A percentile compares a stretch with the other conserved stretches of the same genome.
Evolutionary conservation across 257 asterid genomes (phyloP).

Genomic region (Solanum habrochaites): DNA sequence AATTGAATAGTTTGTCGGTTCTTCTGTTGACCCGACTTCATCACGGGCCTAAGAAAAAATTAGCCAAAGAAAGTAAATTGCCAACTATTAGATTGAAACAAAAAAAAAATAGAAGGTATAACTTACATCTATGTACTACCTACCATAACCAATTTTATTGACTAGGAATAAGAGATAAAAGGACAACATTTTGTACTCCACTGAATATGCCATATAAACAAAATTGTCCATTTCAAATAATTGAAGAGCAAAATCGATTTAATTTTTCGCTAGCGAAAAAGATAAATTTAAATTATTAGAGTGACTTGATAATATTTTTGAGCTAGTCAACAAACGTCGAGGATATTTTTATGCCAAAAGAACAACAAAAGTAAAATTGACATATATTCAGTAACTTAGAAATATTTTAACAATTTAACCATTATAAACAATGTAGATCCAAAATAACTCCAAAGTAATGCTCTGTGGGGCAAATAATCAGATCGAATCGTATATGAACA

Average conservation of each 20-base stretch:
- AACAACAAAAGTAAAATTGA: background rate
- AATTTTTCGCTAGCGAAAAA: background rate
- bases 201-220: background rate
- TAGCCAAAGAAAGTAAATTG: background rate
- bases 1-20: background rate
- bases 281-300: background rate
- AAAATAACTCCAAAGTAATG: background rate
- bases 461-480: fast-evolving
- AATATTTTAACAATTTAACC: background rate
- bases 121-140: background rate
- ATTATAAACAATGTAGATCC: background rate
- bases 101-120: background rate
- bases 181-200: background rate
- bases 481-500: background rate
- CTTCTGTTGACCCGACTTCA: background rate
- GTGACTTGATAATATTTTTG: background rate
- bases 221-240: background rate
- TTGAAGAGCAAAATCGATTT: background rate
- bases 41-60: background rate
- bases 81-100: background rate
- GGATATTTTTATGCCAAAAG: background rate
- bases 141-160: background rate
- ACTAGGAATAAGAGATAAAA: background rate
- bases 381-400: background rate
- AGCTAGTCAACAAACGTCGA: background rate